Base-by-base conservation (phyloP, 2,329 filamentous ascomycete species). In the Penicillium sp. region DNA sequence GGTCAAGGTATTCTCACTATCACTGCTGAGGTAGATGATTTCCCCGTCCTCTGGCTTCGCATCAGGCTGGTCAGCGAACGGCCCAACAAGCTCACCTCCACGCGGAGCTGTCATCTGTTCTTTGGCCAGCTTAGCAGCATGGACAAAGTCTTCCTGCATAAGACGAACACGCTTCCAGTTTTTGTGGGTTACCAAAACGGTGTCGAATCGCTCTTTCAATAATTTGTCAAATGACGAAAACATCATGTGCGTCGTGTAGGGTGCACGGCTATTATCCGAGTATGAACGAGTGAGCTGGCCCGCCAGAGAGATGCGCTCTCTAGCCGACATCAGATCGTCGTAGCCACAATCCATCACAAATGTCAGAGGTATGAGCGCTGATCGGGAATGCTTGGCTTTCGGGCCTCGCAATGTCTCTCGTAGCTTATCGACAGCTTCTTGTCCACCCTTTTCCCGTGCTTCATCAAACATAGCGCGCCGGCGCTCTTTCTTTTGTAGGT, bases 281-380 rank as follows among this genome's bases (percentile, higher is more conserved):
- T 99, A 99, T 54, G 84, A 88, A 53, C 94, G 81, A 8, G 91
- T 96, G 58, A 99, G 80, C 73, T 99, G 94, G 53, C 86, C 84
- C 1, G 84, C 84, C 11, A 99, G 81, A 4, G 91, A 96, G 51
- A 92, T 86, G 29, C 89, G 79, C 74, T 99, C 94, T 63, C 89
- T 88, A 35, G 93, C 89, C 47, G 81, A 81, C 94, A 99, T 99
- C 67, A 92, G 83, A 39, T 89, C 79, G 71, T 99, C 92, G 70
- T 95, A 99, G 61, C 89, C 86, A 74, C 93, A 97, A 76, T 99
- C 94, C 59, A 99, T 78, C 55, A 99, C 80, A 61, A 99, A 78
- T 0, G 90, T 84, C 19, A 97, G 77, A 1, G 92, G 91, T 0
- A 95, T 81, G 52, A 85, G 82, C 45, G 79, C 76, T 4, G 79